These are phyloP conservation scores for Russula griseocarnosa DNA, from an alignment of 768 basidiomycete genomes.

Conservation along the genomic window DNA sequence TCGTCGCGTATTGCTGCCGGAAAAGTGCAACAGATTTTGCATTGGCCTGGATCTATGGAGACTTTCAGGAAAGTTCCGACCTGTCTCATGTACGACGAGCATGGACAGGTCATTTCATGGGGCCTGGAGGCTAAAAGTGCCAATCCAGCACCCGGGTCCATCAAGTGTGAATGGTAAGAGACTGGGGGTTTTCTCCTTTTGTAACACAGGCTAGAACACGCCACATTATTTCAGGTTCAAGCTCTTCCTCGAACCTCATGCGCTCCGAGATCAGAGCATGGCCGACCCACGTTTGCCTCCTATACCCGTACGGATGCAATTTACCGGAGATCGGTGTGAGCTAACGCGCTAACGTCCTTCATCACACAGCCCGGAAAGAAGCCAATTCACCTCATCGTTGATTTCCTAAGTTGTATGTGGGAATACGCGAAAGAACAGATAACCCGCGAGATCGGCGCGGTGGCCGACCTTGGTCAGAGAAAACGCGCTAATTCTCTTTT, in stretches of 20 bases:
- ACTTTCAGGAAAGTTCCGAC: constrained; percentile 83
- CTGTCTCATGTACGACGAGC: constrained; percentile 75
- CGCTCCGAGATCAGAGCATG: constrained; percentile 63
- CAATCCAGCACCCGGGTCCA: constrained; percentile 56
- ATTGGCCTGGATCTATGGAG: constrained; percentile 83
- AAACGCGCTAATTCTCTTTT: constrained; percentile 2
- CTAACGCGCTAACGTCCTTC: no score
- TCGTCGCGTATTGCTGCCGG: constrained; percentile 80
- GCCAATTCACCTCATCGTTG: constrained; percentile 74
- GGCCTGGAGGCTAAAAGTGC: constrained; percentile 85
- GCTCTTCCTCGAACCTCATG: constrained; percentile 78
- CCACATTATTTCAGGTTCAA: constrained; percentile 60
- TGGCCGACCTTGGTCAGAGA: constrained; percentile 73
- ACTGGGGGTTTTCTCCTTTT: constrained; percentile 11
- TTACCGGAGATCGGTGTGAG: constrained; percentile 9
- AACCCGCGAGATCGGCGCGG: constrained; percentile 79
- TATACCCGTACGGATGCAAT: constrained; percentile 56
- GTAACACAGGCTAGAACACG: background rate
- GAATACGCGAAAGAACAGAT: constrained; percentile 84
- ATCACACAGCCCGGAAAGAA: constrained; percentile 62
- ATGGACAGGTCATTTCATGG: constrained; percentile 75
- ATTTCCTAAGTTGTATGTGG: constrained; percentile 81
- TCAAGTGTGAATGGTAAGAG: constrained; percentile 51
- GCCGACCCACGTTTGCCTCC: constrained; percentile 76
- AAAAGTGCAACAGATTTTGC: constrained; percentile 75